Base-by-base conservation (phyloP, 257 asterid genomes). In the Gentiana macrophylla region DNA sequence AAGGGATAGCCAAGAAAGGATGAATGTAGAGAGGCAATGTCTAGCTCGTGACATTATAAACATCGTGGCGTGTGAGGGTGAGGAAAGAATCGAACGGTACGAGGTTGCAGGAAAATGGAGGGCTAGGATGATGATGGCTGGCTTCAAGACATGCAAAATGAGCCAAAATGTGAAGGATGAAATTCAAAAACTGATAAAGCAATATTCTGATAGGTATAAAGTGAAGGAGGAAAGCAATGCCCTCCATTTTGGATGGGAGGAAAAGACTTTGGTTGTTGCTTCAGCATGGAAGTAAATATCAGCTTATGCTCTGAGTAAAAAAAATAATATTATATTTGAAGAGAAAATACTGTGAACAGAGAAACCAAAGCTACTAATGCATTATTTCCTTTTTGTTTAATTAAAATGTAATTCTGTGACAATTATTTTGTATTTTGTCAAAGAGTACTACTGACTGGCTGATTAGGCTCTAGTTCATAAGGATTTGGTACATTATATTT, bases 51-150 rank as follows among this genome's bases (percentile, higher is more conserved):
- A 91, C 70, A 87, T 91, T 32, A 78, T 91, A 15, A 91, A 91
- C 41, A 74, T 83, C 9, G 81, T 91, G 35, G 96, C 98, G 0
- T 91, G 98, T 45, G 98, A 87, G 67, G 97, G 97, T 53, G 89
- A 77, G 66, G 97, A 91, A 41, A 79, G 97, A 50, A 87, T 87
- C 5, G 98, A 91, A 67, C 79, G 95, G 7, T 91, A 91, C 36
- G 97, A 91, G 50, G 95, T 87, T 53, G 90, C 97, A 6, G 97
- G 98, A 49, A 91, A 91, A 64, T 91, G 97, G 98, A 81, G 89
- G 36, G 97, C 97, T 0, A 76, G 98, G 79, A 84, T 91, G 98
- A 83, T 78, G 56, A 91, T 91, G 97, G 98, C 98, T 8, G 96
- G 98, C 35, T 87, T 91, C 45, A 71, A 41, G 10, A 10, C 93